phyloP scores from a whole-genome alignment of 345 rosid species.

The Pelargonium nanum region DNA sequence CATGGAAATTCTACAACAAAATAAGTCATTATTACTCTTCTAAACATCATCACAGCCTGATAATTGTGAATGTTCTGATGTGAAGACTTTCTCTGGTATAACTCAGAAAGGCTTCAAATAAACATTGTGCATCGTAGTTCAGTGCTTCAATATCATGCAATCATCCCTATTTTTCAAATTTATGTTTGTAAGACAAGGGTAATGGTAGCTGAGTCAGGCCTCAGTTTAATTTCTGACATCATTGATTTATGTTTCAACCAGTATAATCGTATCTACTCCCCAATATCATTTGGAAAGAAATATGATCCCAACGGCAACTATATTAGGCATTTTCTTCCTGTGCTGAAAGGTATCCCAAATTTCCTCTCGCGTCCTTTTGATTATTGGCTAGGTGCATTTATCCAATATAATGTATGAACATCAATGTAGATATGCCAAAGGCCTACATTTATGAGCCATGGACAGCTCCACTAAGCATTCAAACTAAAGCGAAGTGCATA shows the following conservation, averaged over 20 bases:
- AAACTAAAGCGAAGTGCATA: constrained; percentile 71
- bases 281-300: constrained; percentile 80
- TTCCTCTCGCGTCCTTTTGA: neutral
- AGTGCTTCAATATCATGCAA: too few relatives aligned
- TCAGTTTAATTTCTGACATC: constrained; percentile 1
- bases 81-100: neutral
- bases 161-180: too few relatives aligned
- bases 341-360: constrained; percentile 59
- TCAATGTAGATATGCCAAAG: constrained; percentile 73
- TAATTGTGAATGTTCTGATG: neutral
- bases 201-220: neutral
- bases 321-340: constrained; percentile 77
- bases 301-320: constrained; percentile 78
- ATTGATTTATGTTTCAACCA: constrained; percentile 18
- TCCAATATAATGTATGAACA: constrained; percentile 6
- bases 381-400: neutral
- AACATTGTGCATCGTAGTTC: too few relatives aligned
- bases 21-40: too few relatives aligned
- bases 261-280: constrained; percentile 89
- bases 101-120: too few relatives aligned
- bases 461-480: constrained; percentile 80
- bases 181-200: too few relatives aligned
- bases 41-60: too few relatives aligned
- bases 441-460: constrained; percentile 93
- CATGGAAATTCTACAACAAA: neutral